Percentiles rank a stretch among this genome's conserved stretches.
Evolutionary conservation across 2,329 filamentous ascomycete genomes (phyloP).

Genomic region (Nemania bipapillata): DNA sequence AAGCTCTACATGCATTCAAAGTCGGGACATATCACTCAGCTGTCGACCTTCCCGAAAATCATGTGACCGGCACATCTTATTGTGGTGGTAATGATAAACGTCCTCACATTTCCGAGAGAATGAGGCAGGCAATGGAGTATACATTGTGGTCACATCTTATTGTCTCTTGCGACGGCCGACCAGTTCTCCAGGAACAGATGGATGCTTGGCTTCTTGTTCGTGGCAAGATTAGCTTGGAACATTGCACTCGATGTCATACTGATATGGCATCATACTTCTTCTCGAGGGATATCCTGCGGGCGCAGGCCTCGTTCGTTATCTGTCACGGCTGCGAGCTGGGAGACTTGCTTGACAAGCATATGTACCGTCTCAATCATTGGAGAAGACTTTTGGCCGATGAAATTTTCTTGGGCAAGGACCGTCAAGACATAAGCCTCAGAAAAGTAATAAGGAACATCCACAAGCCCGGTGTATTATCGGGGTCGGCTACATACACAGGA

Average conservation of each 20-base stretch:
- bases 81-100: neutral
- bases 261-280: conserved; percentile 38
- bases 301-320: neutral
- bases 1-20: conserved; percentile 35
- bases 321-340: conserved; percentile 44
- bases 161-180: conserved; percentile 34
- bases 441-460: conserved; percentile 6
- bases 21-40: conserved; percentile 1
- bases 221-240: neutral
- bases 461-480: neutral
- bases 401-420: neutral
- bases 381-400: neutral
- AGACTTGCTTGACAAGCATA: neutral
- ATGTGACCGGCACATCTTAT: neutral
- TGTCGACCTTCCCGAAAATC: neutral
- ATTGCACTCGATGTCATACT: conserved; percentile 35
- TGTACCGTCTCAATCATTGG: conserved; percentile 7
- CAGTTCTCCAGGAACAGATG: conserved; percentile 17
- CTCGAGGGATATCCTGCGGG: neutral
- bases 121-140: conserved; percentile 13
- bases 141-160: conserved; percentile 40
- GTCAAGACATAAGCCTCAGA: neutral
- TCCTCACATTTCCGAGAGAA: neutral
- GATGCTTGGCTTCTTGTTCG: neutral
- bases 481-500: no score